Conservation (phyloP, 2,329 filamentous ascomycete species). For the Leptographium procerum region DNA sequence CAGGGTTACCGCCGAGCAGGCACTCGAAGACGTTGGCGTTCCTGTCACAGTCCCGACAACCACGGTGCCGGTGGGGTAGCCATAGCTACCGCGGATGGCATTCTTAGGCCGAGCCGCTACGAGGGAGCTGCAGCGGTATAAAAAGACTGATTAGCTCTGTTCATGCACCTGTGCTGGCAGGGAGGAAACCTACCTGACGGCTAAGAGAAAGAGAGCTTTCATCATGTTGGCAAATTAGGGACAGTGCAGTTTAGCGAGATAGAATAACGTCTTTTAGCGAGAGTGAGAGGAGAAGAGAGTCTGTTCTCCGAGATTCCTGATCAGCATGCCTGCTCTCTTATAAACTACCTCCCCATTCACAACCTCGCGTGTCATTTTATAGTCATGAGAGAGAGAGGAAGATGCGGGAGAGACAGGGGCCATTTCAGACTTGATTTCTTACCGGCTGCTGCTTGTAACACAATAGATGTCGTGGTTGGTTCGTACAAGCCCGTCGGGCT, state of each 20-base stretch:
- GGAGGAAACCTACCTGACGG: not conserved
- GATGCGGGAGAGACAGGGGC: no score
- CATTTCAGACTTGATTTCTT: not conserved
- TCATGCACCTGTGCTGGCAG: not conserved
- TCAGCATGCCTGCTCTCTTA: not conserved
- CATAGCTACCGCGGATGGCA: not conserved
- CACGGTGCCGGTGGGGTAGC: not conserved
- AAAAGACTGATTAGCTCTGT: not conserved
- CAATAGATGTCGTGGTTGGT: no score
- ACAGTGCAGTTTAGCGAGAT: not conserved
- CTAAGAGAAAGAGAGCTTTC: not conserved
- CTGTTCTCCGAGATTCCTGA: no score
- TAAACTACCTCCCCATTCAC: not conserved
- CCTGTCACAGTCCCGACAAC: no score
- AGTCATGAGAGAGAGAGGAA: not conserved
- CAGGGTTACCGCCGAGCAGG: not conserved
- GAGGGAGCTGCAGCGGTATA: not conserved
- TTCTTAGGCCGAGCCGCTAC: not conserved
- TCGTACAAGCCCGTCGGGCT: no score
- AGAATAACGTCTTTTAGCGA: no score
- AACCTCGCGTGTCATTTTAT: not conserved
- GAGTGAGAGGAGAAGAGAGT: not conserved
- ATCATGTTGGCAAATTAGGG: not conserved
- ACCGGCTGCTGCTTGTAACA: no score
- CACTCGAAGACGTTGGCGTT: not conserved